Conservation (phyloP, 768 basidiomycete genomes). For the Phaeotremella fagi region DNA sequence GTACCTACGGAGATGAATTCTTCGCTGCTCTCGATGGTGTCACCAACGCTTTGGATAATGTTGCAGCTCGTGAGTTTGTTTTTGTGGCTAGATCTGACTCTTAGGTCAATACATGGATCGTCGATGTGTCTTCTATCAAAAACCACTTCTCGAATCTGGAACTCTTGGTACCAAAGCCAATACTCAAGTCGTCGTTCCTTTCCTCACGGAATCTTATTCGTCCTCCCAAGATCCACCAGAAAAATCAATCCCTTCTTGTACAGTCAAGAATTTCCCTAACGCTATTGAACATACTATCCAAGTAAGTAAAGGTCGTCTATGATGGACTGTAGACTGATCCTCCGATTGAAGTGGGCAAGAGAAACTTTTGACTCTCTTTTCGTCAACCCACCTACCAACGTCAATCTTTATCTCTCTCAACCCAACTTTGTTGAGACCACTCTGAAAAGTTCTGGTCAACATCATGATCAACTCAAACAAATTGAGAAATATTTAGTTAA, state of each 20-base stretch:
- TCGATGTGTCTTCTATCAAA: conserved; percentile 92
- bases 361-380: conserved; percentile 88
- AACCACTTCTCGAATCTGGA: conserved; percentile 92
- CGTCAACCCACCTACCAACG: conserved; percentile 86
- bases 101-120: conserved; percentile 96
- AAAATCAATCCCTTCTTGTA: conserved; percentile 93
- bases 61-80: conserved; percentile 73
- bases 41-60: conserved; percentile 95
- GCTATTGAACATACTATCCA: conserved; percentile 97
- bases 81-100: neutral
- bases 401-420: conserved; percentile 93
- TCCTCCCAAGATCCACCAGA: conserved; percentile 99
- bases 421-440: conserved; percentile 89
- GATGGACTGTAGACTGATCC: too few species aligned
- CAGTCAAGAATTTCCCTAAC: conserved; percentile 98
- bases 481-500: conserved; percentile 84
- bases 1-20: conserved; percentile 87
- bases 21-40: conserved; percentile 84
- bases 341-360: conserved; percentile 72
- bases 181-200: conserved; percentile 87
- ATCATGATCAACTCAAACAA: conserved; percentile 80
- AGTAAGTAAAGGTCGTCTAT: conserved; percentile 51
- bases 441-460: conserved; percentile 85
- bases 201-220: conserved; percentile 92
- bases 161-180: conserved; percentile 98